Base-by-base conservation (phyloP, 108 stramenopile genomes). In the Fistulifera pelliculosa region DNA sequence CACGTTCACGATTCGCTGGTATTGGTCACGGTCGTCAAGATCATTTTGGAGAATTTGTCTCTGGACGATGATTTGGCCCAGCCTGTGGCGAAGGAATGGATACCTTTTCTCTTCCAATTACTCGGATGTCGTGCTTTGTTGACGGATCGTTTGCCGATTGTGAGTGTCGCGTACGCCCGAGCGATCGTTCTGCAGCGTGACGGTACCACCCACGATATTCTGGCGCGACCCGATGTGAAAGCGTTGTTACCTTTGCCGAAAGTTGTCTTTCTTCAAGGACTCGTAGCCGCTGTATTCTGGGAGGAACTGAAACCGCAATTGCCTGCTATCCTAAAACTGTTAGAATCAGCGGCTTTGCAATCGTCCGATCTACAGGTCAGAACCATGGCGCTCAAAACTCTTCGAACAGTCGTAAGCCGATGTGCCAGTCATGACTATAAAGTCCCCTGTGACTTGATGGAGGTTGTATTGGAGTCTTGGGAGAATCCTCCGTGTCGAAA, bases 401-500 rank as follows among this genome's bases (percentile, higher is more conserved):
- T 83, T 8, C 73, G 70, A 15, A 76, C 79, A 0, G 21, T 81
- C 42, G 31, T 64, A 2, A 70, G 60, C 58, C 58, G 48, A n/a
- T 38, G 47, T 48, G 19, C 12, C 5, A 24, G 12, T 43, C 24
- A 24, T 21, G 19, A 24, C 24, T 42, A 2, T 22, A 1, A 2
- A 2, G 22, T 66, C 47, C 48, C 73, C 27, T n/a, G 68, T 24
- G 62, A 75, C 38, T 53, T 68, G 15, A 51, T 83, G 21, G 64
- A 74, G 6, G 52, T 73, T 12, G 71, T 72, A 0, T 39, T 83
- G 41, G 38, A 54, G 14, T 62, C 77, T 5, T 83, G 81, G 81
- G 76, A 77, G 38, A 73, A 65, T 56, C 76, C 80, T 31, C 74
- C 81, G 1, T 47, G 59, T 47, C 65, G 76, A 16, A 69, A 68